phyloP scores from a whole-genome alignment of 257 asterid species.

The Solanum sparsipilum region DNA sequence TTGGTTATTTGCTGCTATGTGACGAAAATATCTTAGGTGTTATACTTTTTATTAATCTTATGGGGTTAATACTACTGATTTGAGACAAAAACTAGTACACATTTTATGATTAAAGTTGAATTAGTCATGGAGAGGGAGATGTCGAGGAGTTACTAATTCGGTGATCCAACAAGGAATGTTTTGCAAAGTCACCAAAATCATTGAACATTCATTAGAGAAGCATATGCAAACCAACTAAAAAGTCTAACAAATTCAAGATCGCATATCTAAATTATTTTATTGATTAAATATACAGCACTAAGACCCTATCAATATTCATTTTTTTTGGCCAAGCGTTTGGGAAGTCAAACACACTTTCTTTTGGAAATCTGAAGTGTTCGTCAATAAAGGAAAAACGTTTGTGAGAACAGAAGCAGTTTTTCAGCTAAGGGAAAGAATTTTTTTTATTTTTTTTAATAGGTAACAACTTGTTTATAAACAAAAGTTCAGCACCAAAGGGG shows the following conservation, averaged over 20 bases:
- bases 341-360: background rate
- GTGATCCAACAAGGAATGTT: background rate
- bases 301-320: background rate
- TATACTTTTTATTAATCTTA: background rate
- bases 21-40: background rate
- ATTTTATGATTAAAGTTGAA: background rate
- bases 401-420: background rate
- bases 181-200: background rate
- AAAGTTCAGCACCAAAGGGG: background rate
- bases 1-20: background rate
- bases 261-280: background rate
- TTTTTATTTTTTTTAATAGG: background rate
- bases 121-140: background rate
- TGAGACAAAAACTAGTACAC: background rate
- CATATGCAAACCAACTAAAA: background rate
- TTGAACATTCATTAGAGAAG: background rate
- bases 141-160: background rate
- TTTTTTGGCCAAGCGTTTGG: background rate
- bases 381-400: background rate
- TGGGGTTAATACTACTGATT: background rate
- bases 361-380: background rate
- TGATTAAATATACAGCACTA: background rate
- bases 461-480: background rate
- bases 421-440: background rate
- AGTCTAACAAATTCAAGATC: background rate